Percentiles rank a stretch among this genome's conserved stretches.
Conservation (phyloP, 2,329 filamentous ascomycete genomes). For the Botrytis pseudocinerea region DNA sequence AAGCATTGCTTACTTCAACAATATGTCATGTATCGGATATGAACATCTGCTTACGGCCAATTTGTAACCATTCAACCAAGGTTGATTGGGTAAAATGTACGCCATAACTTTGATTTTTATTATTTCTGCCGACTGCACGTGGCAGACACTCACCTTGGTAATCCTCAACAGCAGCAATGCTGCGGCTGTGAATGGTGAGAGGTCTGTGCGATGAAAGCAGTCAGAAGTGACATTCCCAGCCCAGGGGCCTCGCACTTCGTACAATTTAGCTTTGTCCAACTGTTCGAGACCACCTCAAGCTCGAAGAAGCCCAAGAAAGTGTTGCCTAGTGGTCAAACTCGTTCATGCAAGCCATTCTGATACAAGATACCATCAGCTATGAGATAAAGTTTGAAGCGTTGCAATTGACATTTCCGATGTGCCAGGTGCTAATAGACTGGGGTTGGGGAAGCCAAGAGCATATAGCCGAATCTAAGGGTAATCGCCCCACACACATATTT, state of each 20-base stretch:
- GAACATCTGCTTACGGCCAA: not conserved
- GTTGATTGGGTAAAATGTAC: not conserved
- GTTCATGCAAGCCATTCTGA: not conserved
- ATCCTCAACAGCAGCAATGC: not conserved
- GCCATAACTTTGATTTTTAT: too few species aligned
- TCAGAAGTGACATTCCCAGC: not conserved
- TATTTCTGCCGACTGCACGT: not conserved
- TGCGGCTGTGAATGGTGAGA: not conserved
- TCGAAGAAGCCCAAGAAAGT: not conserved
- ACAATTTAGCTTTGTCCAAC: not conserved
- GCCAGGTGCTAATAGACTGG: not conserved
- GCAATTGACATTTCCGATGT: not conserved
- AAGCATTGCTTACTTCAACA: slow-evolving; percentile 9
- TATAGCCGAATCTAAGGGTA: slow-evolving; percentile 3
- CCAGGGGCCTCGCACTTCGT: not conserved
- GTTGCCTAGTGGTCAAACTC: slow-evolving; percentile 1
- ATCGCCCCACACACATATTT: not conserved
- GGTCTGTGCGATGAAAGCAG: not conserved
- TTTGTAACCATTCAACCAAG: not conserved
- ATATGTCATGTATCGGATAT: slow-evolving; percentile 11
- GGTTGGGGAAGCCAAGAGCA: not conserved
- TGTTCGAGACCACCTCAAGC: not conserved
- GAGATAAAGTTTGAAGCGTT: not conserved
- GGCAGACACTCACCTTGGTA: slow-evolving; percentile 2
- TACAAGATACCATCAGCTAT: not conserved